Conservation (phyloP, 2,329 filamentous ascomycete species). For the Diaporthe sp. region DNA sequence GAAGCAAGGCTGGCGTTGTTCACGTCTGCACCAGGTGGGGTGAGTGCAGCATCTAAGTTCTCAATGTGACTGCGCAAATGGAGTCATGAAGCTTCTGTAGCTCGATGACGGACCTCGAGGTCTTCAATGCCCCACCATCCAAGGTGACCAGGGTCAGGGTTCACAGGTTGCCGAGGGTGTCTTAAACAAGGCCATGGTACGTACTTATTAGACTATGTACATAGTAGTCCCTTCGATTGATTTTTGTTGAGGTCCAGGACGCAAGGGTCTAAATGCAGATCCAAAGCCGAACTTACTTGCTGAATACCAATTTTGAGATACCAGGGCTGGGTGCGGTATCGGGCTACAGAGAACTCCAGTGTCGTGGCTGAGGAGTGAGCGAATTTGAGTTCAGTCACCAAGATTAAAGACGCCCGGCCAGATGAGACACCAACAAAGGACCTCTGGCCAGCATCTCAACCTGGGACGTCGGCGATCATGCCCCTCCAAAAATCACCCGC, state of each 20-base stretch:
- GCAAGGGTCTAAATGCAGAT: not conserved
- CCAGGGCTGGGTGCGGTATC: not conserved
- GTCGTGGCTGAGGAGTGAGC: constrained; percentile 6
- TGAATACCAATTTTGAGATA: not conserved
- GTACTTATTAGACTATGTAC: constrained; percentile 4
- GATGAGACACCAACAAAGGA: not conserved
- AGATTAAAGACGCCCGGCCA: not conserved
- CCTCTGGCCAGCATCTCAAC: not conserved
- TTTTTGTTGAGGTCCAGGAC: constrained; percentile 10
- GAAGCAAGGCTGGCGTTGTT: not conserved
- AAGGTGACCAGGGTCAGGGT: not conserved
- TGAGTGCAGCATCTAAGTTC: not conserved
- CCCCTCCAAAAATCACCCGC: not conserved
- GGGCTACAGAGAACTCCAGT: not conserved
- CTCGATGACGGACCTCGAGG: not conserved
- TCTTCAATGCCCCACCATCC: not conserved
- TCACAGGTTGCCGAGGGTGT: not conserved
- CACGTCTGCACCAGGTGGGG: not conserved
- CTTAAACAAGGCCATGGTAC: not conserved
- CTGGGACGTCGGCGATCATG: not conserved
- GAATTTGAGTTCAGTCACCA: constrained; percentile 11
- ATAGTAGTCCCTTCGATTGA: not conserved
- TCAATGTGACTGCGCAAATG: constrained; percentile 26
- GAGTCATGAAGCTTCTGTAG: not conserved
- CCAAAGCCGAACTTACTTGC: not conserved